Evolutionary conservation across 495 filamentous ascomycete genomes (phyloP).

Genomic region (Gamarada debralockiae): DNA sequence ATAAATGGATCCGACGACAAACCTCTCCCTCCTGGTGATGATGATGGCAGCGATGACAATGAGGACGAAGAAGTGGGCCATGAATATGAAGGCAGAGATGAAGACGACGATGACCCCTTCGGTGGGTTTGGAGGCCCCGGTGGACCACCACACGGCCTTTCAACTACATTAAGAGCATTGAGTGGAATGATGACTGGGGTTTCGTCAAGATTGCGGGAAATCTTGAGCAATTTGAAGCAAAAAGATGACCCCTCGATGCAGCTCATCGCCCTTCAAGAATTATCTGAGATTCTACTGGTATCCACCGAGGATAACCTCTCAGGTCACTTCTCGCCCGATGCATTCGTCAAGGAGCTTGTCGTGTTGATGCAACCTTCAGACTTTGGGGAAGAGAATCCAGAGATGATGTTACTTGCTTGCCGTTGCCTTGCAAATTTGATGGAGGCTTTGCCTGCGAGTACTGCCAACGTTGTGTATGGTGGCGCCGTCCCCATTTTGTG

Average conservation of each 20-base stretch:
- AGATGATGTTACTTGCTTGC: slow-evolving; percentile 97
- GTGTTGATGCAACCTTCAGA: slow-evolving; percentile 86
- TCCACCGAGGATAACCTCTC: slow-evolving; percentile 97
- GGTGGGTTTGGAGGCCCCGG: slow-evolving; percentile 64
- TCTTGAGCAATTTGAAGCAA: slow-evolving; percentile 76
- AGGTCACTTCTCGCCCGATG: slow-evolving; percentile 91
- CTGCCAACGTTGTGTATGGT: slow-evolving; percentile 93
- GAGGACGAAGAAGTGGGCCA: slow-evolving; percentile 41
- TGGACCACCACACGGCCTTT: slow-evolving; percentile 62
- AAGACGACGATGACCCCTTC: slow-evolving; percentile 74
- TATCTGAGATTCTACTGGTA: slow-evolving; percentile 88
- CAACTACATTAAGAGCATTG: slow-evolving; percentile 77
- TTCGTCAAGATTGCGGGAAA: slow-evolving; percentile 73
- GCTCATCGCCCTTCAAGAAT: slow-evolving; percentile 86
- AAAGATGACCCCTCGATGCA: slow-evolving; percentile 89
- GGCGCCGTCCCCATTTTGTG: slow-evolving; percentile 92
- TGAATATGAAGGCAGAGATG: slow-evolving; percentile 43
- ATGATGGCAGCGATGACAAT: slow-evolving; percentile 46
- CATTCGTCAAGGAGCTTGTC: slow-evolving; percentile 93
- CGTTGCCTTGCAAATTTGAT: slow-evolving; percentile 96
- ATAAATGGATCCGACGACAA: slow-evolving; percentile 34
- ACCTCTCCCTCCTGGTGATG: slow-evolving; percentile 42
- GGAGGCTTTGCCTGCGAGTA: slow-evolving; percentile 91
- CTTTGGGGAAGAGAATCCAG: slow-evolving; percentile 84
- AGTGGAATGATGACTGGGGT: slow-evolving; percentile 88